Conservation (phyloP, 257 asterid genomes). For the Solanum corneliomulleri region DNA sequence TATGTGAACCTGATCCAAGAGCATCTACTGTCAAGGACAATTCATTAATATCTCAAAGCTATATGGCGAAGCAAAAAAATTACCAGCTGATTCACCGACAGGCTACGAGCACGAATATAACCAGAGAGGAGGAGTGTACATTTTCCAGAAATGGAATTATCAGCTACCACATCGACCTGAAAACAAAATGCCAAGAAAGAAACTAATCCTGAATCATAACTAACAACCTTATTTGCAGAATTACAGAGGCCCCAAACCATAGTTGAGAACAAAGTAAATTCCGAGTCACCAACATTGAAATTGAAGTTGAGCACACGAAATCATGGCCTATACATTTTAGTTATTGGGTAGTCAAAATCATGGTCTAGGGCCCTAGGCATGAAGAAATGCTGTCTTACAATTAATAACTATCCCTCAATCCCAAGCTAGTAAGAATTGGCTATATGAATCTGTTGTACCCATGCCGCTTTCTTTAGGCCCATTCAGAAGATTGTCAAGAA, state of each 20-base stretch:
- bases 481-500: background rate
- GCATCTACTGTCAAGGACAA: background rate
- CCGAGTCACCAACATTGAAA: background rate
- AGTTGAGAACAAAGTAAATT: background rate
- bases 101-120: conserved; percentile 59
- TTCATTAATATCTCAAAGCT: background rate
- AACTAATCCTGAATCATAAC: background rate
- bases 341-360: background rate
- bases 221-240: background rate
- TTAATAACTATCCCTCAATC: background rate
- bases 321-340: background rate
- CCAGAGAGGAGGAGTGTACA: conserved; percentile 77
- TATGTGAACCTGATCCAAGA: conserved; percentile 73
- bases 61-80: conserved; percentile 8
- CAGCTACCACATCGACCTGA: conserved; percentile 57
- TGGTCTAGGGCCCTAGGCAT: background rate
- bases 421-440: background rate
- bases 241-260: background rate
- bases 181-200: background rate
- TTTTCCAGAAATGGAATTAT: conserved; percentile 35
- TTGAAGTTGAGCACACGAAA: background rate
- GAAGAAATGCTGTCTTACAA: background rate
- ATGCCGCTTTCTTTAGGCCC: background rate
- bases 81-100: conserved; percentile 95
- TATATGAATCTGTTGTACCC: background rate